Evolutionary conservation across 1,139 yeast genomes (phyloP), one percentile per base, ranked within the genome.

Genomic region (Pichia sp.): DNA sequence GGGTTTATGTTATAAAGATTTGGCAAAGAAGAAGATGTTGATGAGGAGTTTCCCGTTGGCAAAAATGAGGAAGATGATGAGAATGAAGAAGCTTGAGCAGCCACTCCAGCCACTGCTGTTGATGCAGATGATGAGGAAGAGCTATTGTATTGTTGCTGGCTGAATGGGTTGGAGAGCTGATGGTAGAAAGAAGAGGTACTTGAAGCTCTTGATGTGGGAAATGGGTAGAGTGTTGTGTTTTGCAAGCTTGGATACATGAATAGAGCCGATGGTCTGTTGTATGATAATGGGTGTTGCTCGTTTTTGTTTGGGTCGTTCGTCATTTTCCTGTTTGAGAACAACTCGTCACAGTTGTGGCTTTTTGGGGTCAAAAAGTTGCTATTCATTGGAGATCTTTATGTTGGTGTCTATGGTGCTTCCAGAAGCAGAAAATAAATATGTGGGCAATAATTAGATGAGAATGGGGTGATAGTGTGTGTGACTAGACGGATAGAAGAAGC

Each of bases 91-190:
- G 28, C 28, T n/a, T n/a, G n/a, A n/a, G n/a, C n/a, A n/a, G n/a
- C n/a, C n/a, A n/a, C n/a, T 28, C 13, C 31, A 10, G 31, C 13
- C 31, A 28, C 31, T n/a, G 37, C 7, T 31, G 37, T 8, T n/a
- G 37, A 10, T 28, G 31, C 31, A 28, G 31, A 10, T 10, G 37
- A n/a, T 31, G 37, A 31, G 7, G 37, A 31, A 12, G 37, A 31
- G 37, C 7, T 31, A n/a, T n/a, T 12, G 18, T 31, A 31, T n/a
- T 31, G 37, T 18, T 31, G 37, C 18, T 31, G 37, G 6, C 18
- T 6, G n/a, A 31, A 31, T 6, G 37, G 37, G 16, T 31, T 31
- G n/a, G 37, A 31, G 18, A 31, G 37, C 16, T 66, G 22, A 22
- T 30, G 45, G 37, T 31, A 31, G 18, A 13, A 47, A 22, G 41